These are phyloP conservation scores for Alternaria longipes DNA, from an alignment of 2,329 filamentous ascomycete species.

Conservation along the genomic window DNA sequence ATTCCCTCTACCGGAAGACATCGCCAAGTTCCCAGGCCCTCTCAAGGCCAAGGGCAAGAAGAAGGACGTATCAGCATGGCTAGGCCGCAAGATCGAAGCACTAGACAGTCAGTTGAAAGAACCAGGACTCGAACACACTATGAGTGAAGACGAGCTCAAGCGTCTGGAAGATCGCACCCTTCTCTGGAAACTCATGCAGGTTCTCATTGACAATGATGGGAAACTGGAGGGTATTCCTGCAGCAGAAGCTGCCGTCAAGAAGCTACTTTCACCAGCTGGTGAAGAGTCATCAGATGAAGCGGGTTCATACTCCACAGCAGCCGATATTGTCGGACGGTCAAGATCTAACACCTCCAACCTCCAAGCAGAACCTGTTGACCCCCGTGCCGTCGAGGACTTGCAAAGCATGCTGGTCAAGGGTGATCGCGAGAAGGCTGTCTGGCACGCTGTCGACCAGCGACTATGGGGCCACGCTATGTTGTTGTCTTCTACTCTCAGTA, in stretches of 20 bases:
- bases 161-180: conserved; percentile 80
- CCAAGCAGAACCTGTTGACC: conserved; percentile 72
- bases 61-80: conserved; percentile 87
- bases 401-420: conserved; percentile 78
- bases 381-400: conserved; percentile 74
- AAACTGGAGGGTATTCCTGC: conserved; percentile 76
- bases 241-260: conserved; percentile 78
- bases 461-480: conserved; percentile 97
- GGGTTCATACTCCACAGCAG: conserved; percentile 42
- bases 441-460: conserved; percentile 90
- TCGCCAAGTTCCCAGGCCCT: conserved; percentile 88
- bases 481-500: conserved; percentile 80
- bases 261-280: conserved; percentile 72
- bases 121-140: conserved; percentile 60
- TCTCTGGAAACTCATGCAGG: conserved; percentile 84
- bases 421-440: conserved; percentile 89
- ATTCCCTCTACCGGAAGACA: conserved; percentile 73
- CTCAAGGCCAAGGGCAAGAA: conserved; percentile 92
- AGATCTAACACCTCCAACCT: conserved; percentile 42
- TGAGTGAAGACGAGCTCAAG: conserved; percentile 69
- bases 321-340: conserved; percentile 49
- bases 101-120: conserved; percentile 66
- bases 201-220: conserved; percentile 89
- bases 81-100: conserved; percentile 76
- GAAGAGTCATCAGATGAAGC: conserved; percentile 33